Base-by-base conservation (phyloP, 1,139 yeast genomes). In the Yamadazyma epiphylla region DNA sequence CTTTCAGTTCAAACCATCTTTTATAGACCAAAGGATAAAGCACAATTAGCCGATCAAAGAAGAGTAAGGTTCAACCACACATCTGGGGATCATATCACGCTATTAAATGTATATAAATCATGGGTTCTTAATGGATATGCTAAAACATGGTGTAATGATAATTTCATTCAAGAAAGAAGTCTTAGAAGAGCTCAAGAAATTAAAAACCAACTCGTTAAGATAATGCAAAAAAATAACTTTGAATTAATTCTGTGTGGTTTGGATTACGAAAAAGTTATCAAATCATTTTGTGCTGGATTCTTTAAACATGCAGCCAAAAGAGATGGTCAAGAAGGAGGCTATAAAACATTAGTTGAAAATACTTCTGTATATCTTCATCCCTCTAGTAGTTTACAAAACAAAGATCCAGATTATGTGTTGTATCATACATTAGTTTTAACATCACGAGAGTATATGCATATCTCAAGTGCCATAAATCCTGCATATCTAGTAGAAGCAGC, bases 341-440 rank as follows among this genome's bases (percentile, higher is more conserved):
- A 81, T 57, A 77, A 77, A 46, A 89, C 96, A 0, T 57, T 91
- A 11, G 70, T 76, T 5, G 95, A 86, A 41, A 73, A 74, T 22
- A 83, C 95, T 0, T 77, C 84, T 1, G 96, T 89, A 6, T 77
- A 72, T 36, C 67, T 94, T 46, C 98, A 94, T 53, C 98, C 98
- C 2, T 83, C 95, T 2, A 84, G 95, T 27, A 70, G 94, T 1
- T 55, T 91, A 20, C 84, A 76, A 50, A 84, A 81, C 15, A 82
- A 81, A 44, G 73, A 70, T 13, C 79, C 89, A 3, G 88, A 82
- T 39, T 84, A 83, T 48, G 94, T 88, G 31, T 64, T 91, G 2
- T 91, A 88, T 49, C 95, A 89, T 49, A 81, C 94, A 5, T 64
- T 91, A 33, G 64, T 89, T 27, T 64, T 86, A 46, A 91, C 97